These are phyloP conservation scores for Tricholoma matsutake DNA, from an alignment of 768 basidiomycete genomes.

Conservation along the genomic window DNA sequence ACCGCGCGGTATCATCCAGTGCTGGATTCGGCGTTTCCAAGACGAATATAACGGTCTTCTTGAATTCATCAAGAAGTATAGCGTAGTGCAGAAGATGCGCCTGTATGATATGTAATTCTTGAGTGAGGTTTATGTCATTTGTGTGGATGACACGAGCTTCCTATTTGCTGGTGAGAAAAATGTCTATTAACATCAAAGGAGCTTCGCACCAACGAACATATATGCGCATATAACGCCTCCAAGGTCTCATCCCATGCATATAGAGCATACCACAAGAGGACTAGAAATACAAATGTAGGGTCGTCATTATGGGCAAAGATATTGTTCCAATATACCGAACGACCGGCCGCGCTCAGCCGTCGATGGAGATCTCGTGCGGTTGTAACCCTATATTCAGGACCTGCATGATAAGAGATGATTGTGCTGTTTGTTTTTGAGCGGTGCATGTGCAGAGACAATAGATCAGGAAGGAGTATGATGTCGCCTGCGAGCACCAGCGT, in stretches of 20 bases:
- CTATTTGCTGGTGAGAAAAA: constrained; percentile 21
- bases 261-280: constrained; percentile 54
- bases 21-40: constrained; percentile 46
- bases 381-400: constrained; percentile 30
- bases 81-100: constrained; percentile 58
- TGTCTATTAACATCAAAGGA: constrained; percentile 10
- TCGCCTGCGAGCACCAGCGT: constrained; percentile 21
- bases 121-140: constrained; percentile 42
- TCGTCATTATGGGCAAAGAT: constrained; percentile 41
- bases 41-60: constrained; percentile 49
- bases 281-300: constrained; percentile 53
- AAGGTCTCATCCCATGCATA: constrained; percentile 62
- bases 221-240: constrained; percentile 48
- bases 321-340: constrained; percentile 44
- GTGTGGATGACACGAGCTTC: constrained; percentile 42
- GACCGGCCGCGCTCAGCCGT: constrained; percentile 36
- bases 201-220: constrained; percentile 41
- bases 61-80: constrained; percentile 51
- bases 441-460: constrained; percentile 54
- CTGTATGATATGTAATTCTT: constrained; percentile 52
- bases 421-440: constrained; percentile 37
- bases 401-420: constrained; percentile 43
- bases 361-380: constrained; percentile 32
- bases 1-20: constrained; percentile 24
- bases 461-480: constrained; percentile 39